phyloP scores from a whole-genome alignment of 1,139 yeast genomes.

The Kazachstania sp. region DNA sequence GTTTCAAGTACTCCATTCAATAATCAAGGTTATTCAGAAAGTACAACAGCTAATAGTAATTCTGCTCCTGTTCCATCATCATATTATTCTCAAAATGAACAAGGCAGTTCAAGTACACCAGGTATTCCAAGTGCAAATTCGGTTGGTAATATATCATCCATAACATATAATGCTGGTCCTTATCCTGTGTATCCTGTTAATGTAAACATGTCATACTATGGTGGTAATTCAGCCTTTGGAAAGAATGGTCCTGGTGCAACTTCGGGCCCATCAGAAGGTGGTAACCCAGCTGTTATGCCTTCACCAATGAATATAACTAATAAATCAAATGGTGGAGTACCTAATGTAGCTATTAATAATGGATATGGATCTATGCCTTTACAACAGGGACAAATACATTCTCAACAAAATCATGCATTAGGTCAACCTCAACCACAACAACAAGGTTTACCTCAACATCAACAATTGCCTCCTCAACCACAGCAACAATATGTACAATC shows the following conservation, averaged over 20 bases:
- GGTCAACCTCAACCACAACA: background rate
- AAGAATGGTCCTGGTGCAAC: background rate
- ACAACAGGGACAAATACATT: conserved; percentile 6
- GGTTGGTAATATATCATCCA: background rate
- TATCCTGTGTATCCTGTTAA: conserved; percentile 11
- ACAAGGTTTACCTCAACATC: conserved; percentile 8
- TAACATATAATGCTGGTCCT: conserved; percentile 6
- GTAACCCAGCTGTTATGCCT: conserved; percentile 5
- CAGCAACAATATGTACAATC: conserved; percentile 9
- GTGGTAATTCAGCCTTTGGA: conserved; percentile 3
- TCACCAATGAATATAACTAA: conserved; percentile 7
- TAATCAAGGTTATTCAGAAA: conserved; percentile 4
- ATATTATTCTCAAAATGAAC: conserved; percentile 5
- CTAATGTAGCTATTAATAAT: background rate
- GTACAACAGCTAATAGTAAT: background rate
- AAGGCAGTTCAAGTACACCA: background rate
- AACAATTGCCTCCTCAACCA: background rate
- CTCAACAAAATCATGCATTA: conserved; percentile 3
- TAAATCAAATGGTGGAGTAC: conserved; percentile 2
- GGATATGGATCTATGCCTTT: conserved; percentile 1
- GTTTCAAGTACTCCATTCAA: conserved; percentile 1
- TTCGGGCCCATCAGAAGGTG: background rate
- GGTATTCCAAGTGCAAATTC: background rate
- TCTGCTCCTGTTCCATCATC: conserved; percentile 1
- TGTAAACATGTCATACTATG: conserved; percentile 8